These are phyloP conservation scores for Megacollybia marginata DNA, from an alignment of 768 basidiomycete genomes.

Conservation along the genomic window DNA sequence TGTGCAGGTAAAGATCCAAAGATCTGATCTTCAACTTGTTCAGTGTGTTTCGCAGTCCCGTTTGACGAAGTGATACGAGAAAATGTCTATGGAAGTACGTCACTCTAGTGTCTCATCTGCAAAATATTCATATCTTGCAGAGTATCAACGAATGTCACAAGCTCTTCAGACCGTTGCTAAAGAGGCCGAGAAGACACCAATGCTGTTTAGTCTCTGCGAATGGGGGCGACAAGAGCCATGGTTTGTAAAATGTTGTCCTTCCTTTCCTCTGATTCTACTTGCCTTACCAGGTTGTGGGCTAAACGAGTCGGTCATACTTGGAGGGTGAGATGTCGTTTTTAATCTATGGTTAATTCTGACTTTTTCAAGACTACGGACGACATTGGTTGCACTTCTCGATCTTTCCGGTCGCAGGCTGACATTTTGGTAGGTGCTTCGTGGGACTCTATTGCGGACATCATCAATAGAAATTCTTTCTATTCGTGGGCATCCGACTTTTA, in stretches of 20 bases:
- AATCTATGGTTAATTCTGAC: background rate
- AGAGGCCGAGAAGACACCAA: constrained; percentile 41
- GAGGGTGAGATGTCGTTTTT: constrained; percentile 44
- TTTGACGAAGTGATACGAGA: constrained; percentile 48
- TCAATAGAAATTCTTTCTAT: constrained; percentile 52
- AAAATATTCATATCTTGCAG: constrained; percentile 20
- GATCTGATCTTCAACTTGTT: background rate
- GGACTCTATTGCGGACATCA: constrained; percentile 40
- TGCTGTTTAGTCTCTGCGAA: constrained; percentile 57
- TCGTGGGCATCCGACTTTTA: constrained; percentile 60
- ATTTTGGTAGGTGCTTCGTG: constrained; percentile 18
- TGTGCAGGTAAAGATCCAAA: constrained; percentile 36
- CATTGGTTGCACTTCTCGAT: constrained; percentile 25
- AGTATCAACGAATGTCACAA: constrained; percentile 52
- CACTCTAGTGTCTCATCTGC: background rate
- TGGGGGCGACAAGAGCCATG: constrained; percentile 50
- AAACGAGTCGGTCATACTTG: constrained; percentile 53
- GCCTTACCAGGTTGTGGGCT: constrained; percentile 54
- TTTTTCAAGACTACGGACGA: constrained; percentile 39
- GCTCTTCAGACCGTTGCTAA: constrained; percentile 45
- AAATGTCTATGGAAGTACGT: constrained; percentile 49
- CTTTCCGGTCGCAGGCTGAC: constrained; percentile 8
- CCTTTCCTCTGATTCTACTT: constrained; percentile 32
- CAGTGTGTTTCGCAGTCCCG: constrained; percentile 29
- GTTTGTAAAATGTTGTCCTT: background rate